phyloP scores from a whole-genome alignment of 208 protist genomes.

The Leishmania tropica region DNA sequence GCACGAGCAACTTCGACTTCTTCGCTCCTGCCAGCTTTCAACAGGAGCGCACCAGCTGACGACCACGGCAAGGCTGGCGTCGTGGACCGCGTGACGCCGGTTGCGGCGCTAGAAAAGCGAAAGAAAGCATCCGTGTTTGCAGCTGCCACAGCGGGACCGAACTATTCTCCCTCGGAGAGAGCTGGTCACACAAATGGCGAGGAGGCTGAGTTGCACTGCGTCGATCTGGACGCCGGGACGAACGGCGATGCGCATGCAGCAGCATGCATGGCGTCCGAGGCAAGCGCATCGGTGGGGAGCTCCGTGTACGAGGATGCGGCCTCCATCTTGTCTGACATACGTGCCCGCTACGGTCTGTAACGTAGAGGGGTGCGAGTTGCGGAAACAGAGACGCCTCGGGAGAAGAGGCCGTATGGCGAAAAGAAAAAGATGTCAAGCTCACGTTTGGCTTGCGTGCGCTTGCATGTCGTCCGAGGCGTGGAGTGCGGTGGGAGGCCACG shows the following conservation, averaged over 20 bases:
- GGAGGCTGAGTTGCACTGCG: not conserved
- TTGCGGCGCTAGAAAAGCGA: not conserved
- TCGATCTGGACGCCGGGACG: not conserved
- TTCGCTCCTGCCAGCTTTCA: not conserved
- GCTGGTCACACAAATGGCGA: not conserved
- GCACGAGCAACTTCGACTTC: not conserved
- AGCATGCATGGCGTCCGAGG: slow-evolving; percentile 7
- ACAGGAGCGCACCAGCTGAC: not conserved
- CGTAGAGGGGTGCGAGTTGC: not conserved
- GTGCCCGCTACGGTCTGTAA: slow-evolving; percentile 46
- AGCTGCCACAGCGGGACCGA: not conserved
- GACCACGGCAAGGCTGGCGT: not conserved
- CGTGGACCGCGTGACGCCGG: not conserved
- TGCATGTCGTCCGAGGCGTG: not conserved
- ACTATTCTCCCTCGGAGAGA: not conserved
- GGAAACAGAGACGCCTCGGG: not conserved
- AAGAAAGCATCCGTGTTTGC: not conserved
- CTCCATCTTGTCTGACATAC: slow-evolving; percentile 54
- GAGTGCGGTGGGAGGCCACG: not conserved
- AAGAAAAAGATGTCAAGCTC: not conserved
- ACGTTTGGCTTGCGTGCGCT: not conserved
- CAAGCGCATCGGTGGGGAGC: slow-evolving; percentile 12
- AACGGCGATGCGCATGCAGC: not conserved
- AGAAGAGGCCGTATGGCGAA: not conserved
- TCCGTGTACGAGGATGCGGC: slow-evolving; percentile 44